Conservation (phyloP, 2,329 filamentous ascomycete species). For the Laburnicola sp. region DNA sequence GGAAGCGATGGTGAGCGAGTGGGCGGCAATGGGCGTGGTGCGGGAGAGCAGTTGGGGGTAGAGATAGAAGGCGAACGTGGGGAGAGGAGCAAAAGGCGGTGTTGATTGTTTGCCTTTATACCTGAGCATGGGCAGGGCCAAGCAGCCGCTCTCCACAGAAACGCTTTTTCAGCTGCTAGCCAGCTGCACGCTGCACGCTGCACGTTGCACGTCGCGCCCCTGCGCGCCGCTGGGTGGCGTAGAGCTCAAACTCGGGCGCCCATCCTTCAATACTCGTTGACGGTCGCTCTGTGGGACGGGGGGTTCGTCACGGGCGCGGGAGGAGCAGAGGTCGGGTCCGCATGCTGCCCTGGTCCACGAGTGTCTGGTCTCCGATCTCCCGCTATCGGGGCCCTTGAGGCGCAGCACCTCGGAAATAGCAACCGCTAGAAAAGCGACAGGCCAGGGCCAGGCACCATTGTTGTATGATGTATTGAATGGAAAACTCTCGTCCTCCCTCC, state of each 20-base stretch:
- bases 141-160: constrained; percentile 30
- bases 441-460: no score
- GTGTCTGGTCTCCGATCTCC: no score
- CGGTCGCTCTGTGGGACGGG: constrained; percentile 20
- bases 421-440: no score
- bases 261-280: constrained; percentile 27
- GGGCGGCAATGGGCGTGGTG: constrained; percentile 16
- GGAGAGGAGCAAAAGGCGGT: constrained; percentile 41
- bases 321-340: no score
- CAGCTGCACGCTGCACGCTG: constrained; percentile 22
- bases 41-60: constrained; percentile 17
- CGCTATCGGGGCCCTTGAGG: no score
- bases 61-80: constrained; percentile 21
- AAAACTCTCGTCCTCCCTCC: no score
- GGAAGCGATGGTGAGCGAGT: constrained; percentile 35
- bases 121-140: constrained; percentile 30
- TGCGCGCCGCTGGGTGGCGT: constrained; percentile 29
- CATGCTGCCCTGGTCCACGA: no score
- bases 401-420: no score
- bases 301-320: no score
- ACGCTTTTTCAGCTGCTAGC: constrained; percentile 32
- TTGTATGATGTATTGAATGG: no score
- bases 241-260: constrained; percentile 18
- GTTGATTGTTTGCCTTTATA: constrained; percentile 42
- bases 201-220: background rate